phyloP scores from a whole-genome alignment of 2,329 filamentous ascomycete species.

The Aspergillus oerlinghausenensis region DNA sequence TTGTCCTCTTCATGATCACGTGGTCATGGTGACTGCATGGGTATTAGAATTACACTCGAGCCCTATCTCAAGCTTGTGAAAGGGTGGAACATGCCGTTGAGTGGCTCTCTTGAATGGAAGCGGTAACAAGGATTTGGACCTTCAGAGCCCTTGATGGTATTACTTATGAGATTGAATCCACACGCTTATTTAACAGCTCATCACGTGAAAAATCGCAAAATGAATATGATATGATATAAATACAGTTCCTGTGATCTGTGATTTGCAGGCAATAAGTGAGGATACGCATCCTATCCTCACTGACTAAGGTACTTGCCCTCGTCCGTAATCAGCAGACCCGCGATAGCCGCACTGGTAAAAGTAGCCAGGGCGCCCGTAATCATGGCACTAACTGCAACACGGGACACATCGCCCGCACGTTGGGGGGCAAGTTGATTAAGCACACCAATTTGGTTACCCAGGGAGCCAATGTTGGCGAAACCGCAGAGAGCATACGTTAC shows the following conservation, averaged over 20 bases:
- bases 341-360: conserved; percentile 71
- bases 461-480: conserved; percentile 80
- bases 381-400: conserved; percentile 71
- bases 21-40: not conserved
- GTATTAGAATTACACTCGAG: not conserved
- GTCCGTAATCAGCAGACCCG: conserved; percentile 67
- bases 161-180: not conserved
- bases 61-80: not conserved
- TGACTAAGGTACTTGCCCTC: conserved; percentile 27
- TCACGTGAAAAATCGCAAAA: not conserved
- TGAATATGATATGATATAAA: not conserved
- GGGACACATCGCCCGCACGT: conserved; percentile 69
- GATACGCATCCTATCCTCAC: conserved; percentile 7
- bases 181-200: not conserved
- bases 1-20: not conserved
- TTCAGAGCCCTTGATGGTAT: not conserved
- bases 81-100: not conserved
- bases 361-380: conserved; percentile 74
- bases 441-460: conserved; percentile 87
- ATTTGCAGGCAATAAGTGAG: not conserved
- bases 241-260: not conserved
- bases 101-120: not conserved
- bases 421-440: conserved; percentile 73
- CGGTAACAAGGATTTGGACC: not conserved
- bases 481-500: conserved; percentile 79